Base-by-base conservation (phyloP, 1,284 basidiomycete genomes). In the Puccinia hordei region DNA sequence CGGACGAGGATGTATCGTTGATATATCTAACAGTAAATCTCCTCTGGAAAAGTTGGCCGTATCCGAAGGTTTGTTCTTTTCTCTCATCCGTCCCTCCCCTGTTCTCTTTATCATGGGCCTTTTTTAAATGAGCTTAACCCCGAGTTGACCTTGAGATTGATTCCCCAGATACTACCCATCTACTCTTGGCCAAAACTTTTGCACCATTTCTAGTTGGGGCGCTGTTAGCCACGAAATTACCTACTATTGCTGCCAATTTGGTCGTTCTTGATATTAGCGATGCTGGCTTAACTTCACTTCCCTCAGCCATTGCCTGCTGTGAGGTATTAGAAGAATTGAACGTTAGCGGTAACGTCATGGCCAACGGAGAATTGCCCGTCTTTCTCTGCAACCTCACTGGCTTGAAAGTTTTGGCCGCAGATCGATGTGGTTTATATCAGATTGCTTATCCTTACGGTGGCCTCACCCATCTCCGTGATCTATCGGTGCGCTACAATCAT, bases 241-340 rank as follows among this genome's bases (percentile, higher is more conserved):
- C 53, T 1, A 22, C 35, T 35, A 77, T 59, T 30, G 51, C 65
- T 24, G 35, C 35, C 24, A 80, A 49, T 59, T 65, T 72, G 51
- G 61, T 74, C 2, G 65, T 77, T 15, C 82, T 85, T 35, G 85
- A 85, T 77, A 66, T 85, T 41, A 85, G 86, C 35, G 89, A 90
- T 83, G 96, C 95, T 86, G 91, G 92, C 82, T 89, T 99, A 53
- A 89, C 89, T 51, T 90, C 91, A 35, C 87, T 99, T 61, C 95
- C 96, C 1, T 90, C 91, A 5, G 89, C 90, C 19, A 89, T 99
- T 61, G 89, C 90, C 30, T 87, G 90, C 30, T 98, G 95, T 86
- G 87, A 88, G 80, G 89, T 88, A 82, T 90, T 99, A 55, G 95
- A 98, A 85, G 97, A 99, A 87, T 89, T 99, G 76, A 97, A 98